Evolutionary conservation across 2,329 filamentous ascomycete genomes (phyloP).

Genomic region (Pyrenophora tritici-repentis): DNA sequence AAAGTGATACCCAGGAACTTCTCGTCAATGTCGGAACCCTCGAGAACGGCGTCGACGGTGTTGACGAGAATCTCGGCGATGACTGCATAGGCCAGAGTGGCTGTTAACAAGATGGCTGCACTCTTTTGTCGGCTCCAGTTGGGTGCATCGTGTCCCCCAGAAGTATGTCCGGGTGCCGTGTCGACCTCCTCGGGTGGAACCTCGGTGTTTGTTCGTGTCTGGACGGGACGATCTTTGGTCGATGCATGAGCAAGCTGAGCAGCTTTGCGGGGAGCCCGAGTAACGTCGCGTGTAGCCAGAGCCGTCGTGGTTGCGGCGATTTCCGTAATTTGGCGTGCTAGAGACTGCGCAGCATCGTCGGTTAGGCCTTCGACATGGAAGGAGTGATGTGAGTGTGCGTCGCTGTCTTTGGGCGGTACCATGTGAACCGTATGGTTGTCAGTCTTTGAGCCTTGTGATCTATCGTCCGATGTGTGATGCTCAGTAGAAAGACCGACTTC

Average conservation of each 20-base stretch:
- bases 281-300: constrained; percentile 79
- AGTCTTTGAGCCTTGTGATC: constrained; percentile 24
- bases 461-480: constrained; percentile 53
- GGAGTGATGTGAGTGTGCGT: constrained; percentile 51
- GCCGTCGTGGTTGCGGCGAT: constrained; percentile 90
- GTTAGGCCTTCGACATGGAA: constrained; percentile 68
- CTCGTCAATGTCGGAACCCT: constrained; percentile 89
- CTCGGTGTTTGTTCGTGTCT: constrained; percentile 46
- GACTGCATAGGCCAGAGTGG: constrained; percentile 91
- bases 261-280: constrained; percentile 58
- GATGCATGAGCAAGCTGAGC: constrained; percentile 49
- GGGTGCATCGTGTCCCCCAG: constrained; percentile 86
- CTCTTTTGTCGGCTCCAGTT: constrained; percentile 97
- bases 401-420: constrained; percentile 44
- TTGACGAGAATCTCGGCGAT: constrained; percentile 97
- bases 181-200: constrained; percentile 57
- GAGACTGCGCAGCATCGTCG: constrained; percentile 77
- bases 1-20: constrained; percentile 97
- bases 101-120: constrained; percentile 82
- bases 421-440: constrained; percentile 42
- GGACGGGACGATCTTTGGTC: constrained; percentile 46
- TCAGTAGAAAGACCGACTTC: constrained; percentile 72
- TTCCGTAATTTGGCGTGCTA: constrained; percentile 88
- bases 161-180: constrained; percentile 52
- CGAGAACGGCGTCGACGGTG: constrained; percentile 93